Conservation (phyloP, 2,329 filamentous ascomycete genomes). For the Trichophyton equinum region DNA sequence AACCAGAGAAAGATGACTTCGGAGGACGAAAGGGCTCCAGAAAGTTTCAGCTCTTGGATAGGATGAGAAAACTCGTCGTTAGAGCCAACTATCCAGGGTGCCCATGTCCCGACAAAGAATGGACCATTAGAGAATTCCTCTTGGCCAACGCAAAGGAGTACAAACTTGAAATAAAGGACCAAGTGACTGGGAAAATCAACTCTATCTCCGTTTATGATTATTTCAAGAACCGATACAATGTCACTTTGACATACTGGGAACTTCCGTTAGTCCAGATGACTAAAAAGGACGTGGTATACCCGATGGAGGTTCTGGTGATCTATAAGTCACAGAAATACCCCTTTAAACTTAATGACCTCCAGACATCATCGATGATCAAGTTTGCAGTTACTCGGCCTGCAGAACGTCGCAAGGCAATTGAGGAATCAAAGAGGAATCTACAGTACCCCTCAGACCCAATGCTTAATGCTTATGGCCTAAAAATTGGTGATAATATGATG, state of each 20-base stretch:
- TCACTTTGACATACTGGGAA: constrained; percentile 33
- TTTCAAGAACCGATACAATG: constrained; percentile 41
- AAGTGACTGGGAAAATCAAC: constrained; percentile 29
- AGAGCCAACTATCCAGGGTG: constrained; percentile 26
- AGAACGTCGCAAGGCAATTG: constrained; percentile 56
- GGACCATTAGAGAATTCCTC: constrained; percentile 40
- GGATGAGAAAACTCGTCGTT: constrained; percentile 28
- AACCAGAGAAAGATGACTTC: constrained; percentile 16
- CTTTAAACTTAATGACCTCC: constrained; percentile 45
- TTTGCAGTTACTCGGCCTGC: constrained; percentile 70
- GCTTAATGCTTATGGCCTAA: constrained; percentile 60
- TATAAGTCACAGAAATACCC: constrained; percentile 45
- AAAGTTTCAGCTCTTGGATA: constrained; percentile 19
- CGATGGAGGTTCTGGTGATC: constrained; percentile 44
- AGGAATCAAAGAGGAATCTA: constrained; percentile 53
- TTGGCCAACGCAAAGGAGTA: constrained; percentile 32
- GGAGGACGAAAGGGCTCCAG: constrained; percentile 17
- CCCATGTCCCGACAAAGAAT: constrained; percentile 29
- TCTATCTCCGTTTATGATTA: constrained; percentile 49
- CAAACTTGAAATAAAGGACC: constrained; percentile 31
- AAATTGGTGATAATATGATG: constrained; percentile 53
- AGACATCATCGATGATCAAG: constrained; percentile 83
- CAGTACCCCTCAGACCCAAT: constrained; percentile 58
- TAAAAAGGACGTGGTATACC: constrained; percentile 41
- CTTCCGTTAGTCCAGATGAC: constrained; percentile 49